phyloP scores from a whole-genome alignment of 2,329 filamentous ascomycete species.

The Colletotrichum endophyticum region DNA sequence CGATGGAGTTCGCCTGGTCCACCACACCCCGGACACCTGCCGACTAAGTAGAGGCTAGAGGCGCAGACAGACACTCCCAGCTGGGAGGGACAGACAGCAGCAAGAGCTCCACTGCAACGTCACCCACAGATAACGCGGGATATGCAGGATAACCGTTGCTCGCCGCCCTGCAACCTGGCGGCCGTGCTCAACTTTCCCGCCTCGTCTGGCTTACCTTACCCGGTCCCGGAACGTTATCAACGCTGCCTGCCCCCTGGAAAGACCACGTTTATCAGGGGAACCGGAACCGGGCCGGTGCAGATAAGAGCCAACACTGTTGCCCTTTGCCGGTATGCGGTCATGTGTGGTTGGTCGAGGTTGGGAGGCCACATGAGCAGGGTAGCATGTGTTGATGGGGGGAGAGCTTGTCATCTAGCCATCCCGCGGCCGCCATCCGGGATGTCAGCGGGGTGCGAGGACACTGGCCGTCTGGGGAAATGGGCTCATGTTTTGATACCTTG shows the following conservation, averaged over 20 bases:
- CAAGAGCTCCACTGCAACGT: background rate
- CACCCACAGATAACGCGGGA: background rate
- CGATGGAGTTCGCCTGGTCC: background rate
- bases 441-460: background rate
- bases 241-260: background rate
- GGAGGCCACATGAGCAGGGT: background rate
- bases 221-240: background rate
- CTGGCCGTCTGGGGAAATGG: background rate
- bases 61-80: background rate
- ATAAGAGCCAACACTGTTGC: background rate
- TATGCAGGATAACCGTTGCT: background rate
- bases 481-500: background rate
- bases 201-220: background rate
- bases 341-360: background rate
- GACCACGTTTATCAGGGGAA: background rate
- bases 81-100: background rate
- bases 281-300: background rate
- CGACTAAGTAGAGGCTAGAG: background rate
- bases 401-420: background rate
- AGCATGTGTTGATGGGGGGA: background rate
- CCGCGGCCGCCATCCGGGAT: background rate
- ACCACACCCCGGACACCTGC: background rate
- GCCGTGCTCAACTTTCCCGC: background rate
- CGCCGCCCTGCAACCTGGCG: background rate
- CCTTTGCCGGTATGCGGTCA: background rate